phyloP scores from a whole-genome alignment of 2,329 filamentous ascomycete species.

The Epichloe hybrida region DNA sequence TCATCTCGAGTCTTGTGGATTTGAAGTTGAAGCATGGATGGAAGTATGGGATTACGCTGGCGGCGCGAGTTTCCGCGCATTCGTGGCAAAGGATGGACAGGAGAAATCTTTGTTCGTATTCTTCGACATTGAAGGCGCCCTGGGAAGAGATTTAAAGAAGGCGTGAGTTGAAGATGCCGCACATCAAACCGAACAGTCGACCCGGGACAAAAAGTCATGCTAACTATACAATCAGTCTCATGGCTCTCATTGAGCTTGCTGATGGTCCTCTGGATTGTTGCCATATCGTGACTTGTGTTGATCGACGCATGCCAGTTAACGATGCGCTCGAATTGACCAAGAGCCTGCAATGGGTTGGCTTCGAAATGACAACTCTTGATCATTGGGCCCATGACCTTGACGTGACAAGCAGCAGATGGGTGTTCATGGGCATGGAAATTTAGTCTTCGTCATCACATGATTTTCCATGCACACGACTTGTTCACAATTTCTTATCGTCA shows the following conservation, averaged over 20 bases:
- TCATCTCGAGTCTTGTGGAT: conserved; percentile 16
- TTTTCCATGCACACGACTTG: background rate
- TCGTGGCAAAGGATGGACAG: conserved; percentile 56
- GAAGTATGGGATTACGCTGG: conserved; percentile 79
- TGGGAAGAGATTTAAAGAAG: conserved; percentile 70
- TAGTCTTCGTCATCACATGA: conserved; percentile 25
- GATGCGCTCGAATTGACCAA: conserved; percentile 58
- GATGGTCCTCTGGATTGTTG: conserved; percentile 62
- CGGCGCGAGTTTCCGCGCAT: conserved; percentile 74
- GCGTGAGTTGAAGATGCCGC: conserved; percentile 44
- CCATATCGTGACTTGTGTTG: conserved; percentile 68
- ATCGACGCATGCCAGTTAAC: conserved; percentile 50
- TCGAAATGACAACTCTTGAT: conserved; percentile 68
- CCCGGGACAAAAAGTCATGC: background rate
- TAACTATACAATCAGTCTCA: conserved; percentile 44
- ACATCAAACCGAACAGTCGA: background rate
- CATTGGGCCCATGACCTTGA: conserved; percentile 54
- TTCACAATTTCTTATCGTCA: background rate
- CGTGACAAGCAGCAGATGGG: conserved; percentile 63
- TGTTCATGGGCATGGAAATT: conserved; percentile 81
- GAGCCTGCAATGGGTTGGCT: conserved; percentile 87
- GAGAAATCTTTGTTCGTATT: conserved; percentile 76
- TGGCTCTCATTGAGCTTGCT: conserved; percentile 82
- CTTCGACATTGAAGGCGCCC: conserved; percentile 56
- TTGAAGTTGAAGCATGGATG: conserved; percentile 47